Conservation (phyloP, 495 filamentous ascomycete species). For the Physcia stellaris region DNA sequence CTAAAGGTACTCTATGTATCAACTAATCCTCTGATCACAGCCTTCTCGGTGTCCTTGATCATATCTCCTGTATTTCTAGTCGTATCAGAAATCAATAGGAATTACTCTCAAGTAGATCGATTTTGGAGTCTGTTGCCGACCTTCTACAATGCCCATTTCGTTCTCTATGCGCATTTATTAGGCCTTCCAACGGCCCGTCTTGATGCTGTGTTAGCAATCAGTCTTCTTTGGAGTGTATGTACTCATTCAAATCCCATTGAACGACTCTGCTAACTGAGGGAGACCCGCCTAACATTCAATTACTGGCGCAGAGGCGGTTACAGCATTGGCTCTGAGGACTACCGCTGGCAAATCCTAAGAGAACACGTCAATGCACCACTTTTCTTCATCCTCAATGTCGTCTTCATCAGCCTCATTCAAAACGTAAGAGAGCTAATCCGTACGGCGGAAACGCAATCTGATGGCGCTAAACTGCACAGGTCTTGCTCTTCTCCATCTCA, state of each 20-base stretch:
- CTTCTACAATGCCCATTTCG: conserved; percentile 79
- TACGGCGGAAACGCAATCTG: conserved; percentile 4
- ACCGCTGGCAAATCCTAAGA: conserved; percentile 61
- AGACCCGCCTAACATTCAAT: conserved; percentile 81
- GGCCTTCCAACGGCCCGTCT: conserved; percentile 60
- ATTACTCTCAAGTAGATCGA: conserved; percentile 91
- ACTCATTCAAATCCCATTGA: background rate
- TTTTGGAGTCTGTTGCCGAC: conserved; percentile 82
- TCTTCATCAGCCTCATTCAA: conserved; percentile 80
- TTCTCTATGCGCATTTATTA: conserved; percentile 58
- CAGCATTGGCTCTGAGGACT: conserved; percentile 76
- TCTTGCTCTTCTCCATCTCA: conserved; percentile 58
- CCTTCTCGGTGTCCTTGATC: conserved; percentile 55
- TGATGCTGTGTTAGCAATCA: conserved; percentile 59
- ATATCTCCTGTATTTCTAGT: conserved; percentile 57
- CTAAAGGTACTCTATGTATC: conserved; percentile 58
- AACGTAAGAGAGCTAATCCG: conserved; percentile 46
- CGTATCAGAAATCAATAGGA: conserved; percentile 68
- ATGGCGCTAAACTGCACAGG: conserved; percentile 12
- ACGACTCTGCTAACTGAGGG: conserved; percentile 6
- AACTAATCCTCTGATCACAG: conserved; percentile 78
- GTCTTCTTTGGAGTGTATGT: conserved; percentile 69
- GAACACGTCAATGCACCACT: conserved; percentile 34
- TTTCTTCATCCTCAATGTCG: conserved; percentile 74
- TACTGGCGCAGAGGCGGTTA: conserved; percentile 97